Conservation (phyloP, 495 filamentous ascomycete genomes). For the Neurospora discreta region DNA sequence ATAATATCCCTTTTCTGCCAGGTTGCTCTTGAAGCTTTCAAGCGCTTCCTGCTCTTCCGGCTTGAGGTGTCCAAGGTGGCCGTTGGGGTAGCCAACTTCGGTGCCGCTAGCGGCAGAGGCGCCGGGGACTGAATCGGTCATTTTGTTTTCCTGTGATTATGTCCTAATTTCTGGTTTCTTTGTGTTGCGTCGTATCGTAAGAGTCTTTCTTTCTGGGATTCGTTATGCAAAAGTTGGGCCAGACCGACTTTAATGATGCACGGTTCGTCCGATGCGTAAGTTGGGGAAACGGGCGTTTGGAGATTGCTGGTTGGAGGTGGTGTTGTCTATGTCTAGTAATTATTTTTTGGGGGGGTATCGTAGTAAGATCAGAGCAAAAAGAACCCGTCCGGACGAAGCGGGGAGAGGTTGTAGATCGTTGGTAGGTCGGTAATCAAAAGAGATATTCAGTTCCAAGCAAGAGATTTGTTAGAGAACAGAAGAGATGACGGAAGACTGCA, state of each 20-base stretch:
- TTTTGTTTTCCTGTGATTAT: background rate
- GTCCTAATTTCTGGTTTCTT: background rate
- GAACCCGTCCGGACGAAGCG: background rate
- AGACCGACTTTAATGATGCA: background rate
- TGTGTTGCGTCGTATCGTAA: background rate
- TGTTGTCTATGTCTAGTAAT: background rate
- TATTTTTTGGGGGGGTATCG: background rate
- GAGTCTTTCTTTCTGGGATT: background rate
- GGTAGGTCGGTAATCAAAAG: background rate
- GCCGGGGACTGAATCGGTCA: slow-evolving; percentile 5
- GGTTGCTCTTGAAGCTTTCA: slow-evolving; percentile 53
- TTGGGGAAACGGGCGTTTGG: background rate
- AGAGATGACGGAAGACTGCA: background rate
- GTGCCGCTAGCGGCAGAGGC: slow-evolving; percentile 15
- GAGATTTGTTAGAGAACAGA: background rate
- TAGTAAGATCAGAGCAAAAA: background rate
- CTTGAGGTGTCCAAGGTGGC: slow-evolving; percentile 65
- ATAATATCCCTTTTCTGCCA: slow-evolving; percentile 56
- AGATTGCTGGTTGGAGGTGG: background rate
- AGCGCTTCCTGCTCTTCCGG: slow-evolving; percentile 55
- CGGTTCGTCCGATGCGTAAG: background rate
- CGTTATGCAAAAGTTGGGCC: background rate
- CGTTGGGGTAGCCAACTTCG: slow-evolving; percentile 46
- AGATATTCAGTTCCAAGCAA: background rate
- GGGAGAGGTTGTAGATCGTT: background rate